Evolutionary conservation across 2,329 filamentous ascomycete species (phyloP), one percentile per base, ranked within the genome.

Genomic region (Epichloe festucae): DNA sequence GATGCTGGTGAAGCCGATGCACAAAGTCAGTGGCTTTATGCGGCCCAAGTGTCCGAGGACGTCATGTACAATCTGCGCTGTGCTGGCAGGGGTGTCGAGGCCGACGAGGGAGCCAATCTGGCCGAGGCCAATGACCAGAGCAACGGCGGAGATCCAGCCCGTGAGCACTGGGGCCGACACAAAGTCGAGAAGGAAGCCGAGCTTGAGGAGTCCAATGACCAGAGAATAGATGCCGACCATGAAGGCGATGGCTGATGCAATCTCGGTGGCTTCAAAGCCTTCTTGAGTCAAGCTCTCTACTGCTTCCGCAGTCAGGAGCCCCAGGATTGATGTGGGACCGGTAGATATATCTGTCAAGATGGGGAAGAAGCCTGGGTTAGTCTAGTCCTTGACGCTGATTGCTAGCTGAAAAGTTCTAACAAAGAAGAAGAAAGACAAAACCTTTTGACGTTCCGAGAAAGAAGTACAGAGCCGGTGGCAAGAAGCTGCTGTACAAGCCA

Each of bases 81-180:
- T 74, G 2, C 74, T 74, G 27, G 71, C 70, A 3, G 74, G 71
- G 1, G 78, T 71, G 27, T 70, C 67, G 10, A 79, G 71, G 10
- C 81, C 81, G 2, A 84, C 73, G 0, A 84, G 72, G 1, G 76
- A 77, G 3, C 73, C 77, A 52, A 85, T 73, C 60, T 85, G 81
- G n/a, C 78, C 79, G 48, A 83, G 74, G 21, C 78, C 75, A 59
- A 85, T 84, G 34, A 79, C 81, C 46, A 85, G 76, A 23, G 79
- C 81, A 1, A 81, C 80, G 2, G 81, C 80, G 0, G 79, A 81
- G 57, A 85, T 82, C 66, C 84, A 84, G 4, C 81, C 81, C 6
- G 72, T 79, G 0, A 85, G 70, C 1, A 84, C 78, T 0, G 81
- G 81, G 1, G 81, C 72, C 0, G 81, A 83, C 56, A 85, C 78